phyloP scores from a whole-genome alignment of 2,329 filamentous ascomycete species.

The Fusarium torreyae region DNA sequence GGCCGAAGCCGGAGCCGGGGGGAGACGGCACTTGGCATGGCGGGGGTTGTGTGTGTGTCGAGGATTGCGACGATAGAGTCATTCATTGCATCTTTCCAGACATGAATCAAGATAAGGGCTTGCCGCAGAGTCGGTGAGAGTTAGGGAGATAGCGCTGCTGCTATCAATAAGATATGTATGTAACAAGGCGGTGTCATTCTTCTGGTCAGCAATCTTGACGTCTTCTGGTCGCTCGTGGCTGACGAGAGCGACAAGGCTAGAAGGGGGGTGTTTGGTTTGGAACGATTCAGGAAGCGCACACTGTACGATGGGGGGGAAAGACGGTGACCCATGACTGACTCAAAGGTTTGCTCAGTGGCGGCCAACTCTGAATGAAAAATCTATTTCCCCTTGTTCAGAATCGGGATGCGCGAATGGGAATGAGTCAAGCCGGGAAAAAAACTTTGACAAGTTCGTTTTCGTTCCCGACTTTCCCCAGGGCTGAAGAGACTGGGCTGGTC shows the following conservation, averaged over 20 bases:
- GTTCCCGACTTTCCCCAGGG: not conserved
- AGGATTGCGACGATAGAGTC: constrained; percentile 17
- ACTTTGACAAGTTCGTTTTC: constrained; percentile 13
- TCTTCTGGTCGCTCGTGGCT: constrained; percentile 26
- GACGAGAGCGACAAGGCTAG: constrained; percentile 35
- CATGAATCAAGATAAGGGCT: constrained; percentile 21
- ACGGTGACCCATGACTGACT: constrained; percentile 33
- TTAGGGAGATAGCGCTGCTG: constrained; percentile 6
- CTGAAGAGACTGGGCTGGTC: constrained; percentile 1
- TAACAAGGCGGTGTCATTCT: constrained; percentile 32
- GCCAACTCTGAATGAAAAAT: constrained; percentile 12
- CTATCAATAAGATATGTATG: not conserved
- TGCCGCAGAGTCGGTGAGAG: constrained; percentile 16
- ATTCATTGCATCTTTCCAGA: not conserved
- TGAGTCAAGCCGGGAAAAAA: constrained; percentile 24
- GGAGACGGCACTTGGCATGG: constrained; percentile 24
- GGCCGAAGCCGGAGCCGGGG: constrained; percentile 44
- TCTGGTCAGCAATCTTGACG: constrained; percentile 25
- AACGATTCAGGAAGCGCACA: constrained; percentile 18
- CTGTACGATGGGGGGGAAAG: constrained; percentile 26
- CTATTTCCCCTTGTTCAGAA: not conserved
- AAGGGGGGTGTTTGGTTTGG: constrained; percentile 6
- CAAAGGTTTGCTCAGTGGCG: constrained; percentile 40
- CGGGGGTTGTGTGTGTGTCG: constrained; percentile 17
- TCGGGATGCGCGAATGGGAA: not conserved